A percentile compares a stretch with the other conserved stretches of the same genome.
These are phyloP conservation scores for Escovopsis weberi DNA, from an alignment of 2,329 filamentous ascomycete genomes.

Conservation along the genomic window DNA sequence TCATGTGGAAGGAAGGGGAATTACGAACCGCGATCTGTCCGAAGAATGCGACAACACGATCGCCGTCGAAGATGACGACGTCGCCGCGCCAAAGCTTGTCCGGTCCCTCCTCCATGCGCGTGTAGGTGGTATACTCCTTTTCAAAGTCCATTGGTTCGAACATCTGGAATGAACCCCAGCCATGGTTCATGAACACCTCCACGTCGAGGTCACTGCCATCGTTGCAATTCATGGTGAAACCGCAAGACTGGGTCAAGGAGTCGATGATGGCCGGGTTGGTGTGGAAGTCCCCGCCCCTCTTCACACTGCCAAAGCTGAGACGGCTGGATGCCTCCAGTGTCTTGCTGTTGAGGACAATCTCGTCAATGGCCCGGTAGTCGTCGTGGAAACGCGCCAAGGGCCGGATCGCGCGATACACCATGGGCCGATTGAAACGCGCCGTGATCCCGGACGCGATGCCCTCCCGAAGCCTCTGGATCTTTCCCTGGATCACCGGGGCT, in stretches of 20 bases:
- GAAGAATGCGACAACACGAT: slow-evolving; percentile 30
- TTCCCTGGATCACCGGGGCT: neutral
- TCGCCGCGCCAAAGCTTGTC: slow-evolving; percentile 22
- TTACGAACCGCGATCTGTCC: slow-evolving; percentile 37
- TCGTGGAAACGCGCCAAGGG: slow-evolving; percentile 1
- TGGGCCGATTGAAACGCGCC: slow-evolving; percentile 3
- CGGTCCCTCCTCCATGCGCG: slow-evolving; percentile 38
- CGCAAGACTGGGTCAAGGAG: slow-evolving; percentile 10
- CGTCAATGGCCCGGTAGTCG: slow-evolving; percentile 3
- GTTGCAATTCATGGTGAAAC: slow-evolving; percentile 42
- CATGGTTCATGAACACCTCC: slow-evolving; percentile 41
- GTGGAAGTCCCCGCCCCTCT: slow-evolving; percentile 1
- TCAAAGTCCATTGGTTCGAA: slow-evolving; percentile 28
- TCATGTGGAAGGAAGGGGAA: neutral
- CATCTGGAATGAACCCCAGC: slow-evolving; percentile 38
- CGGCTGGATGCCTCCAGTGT: slow-evolving; percentile 2
- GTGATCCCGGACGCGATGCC: neutral
- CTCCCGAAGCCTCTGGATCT: slow-evolving; percentile 1
- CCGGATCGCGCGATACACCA: slow-evolving; percentile 5
- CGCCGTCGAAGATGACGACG: slow-evolving; percentile 39
- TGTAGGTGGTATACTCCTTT: slow-evolving; percentile 41
- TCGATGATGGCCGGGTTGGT: slow-evolving; percentile 5
- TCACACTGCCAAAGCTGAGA: slow-evolving; percentile 1
- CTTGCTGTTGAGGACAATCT: slow-evolving; percentile 2
- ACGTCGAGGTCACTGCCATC: slow-evolving; percentile 40